Evolutionary conservation across 169 alveolate genomes (phyloP).

Genomic region (Ichthyophthirius multifiliis): DNA sequence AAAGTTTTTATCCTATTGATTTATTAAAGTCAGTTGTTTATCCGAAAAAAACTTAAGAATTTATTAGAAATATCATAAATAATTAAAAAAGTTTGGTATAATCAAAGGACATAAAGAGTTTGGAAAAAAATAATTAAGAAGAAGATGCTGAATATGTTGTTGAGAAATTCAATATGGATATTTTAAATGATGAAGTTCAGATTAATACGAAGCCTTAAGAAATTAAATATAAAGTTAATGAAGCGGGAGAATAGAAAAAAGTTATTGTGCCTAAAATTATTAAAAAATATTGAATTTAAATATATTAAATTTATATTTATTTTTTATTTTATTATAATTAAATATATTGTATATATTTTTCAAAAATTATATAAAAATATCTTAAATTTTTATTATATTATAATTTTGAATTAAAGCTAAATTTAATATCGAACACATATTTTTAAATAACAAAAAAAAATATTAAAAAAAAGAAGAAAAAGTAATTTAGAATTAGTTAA

Average conservation of each 20-base stretch:
- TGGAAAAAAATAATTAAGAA: background rate
- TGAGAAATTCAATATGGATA: background rate
- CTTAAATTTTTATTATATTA: no score
- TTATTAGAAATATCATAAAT: background rate
- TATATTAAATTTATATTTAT: no score
- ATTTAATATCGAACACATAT: no score
- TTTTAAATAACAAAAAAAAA: no score
- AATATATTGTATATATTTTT: no score
- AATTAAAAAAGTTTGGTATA: background rate
- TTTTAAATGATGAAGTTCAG: background rate
- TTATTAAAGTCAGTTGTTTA: background rate
- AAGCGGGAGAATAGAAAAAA: background rate
- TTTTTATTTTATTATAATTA: no score
- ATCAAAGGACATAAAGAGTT: background rate
- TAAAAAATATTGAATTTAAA: background rate
- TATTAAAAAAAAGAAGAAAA: no score
- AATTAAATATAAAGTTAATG: background rate
- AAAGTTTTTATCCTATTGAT: background rate
- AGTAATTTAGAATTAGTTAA: no score
- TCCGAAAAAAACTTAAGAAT: background rate
- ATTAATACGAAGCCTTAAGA: background rate
- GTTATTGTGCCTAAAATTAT: background rate
- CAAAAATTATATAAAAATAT: no score
- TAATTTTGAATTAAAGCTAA: no score
- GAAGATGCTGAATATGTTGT: background rate